Evolutionary conservation across 805 yeast genomes (phyloP).

Genomic region (Spathaspora girioi): DNA sequence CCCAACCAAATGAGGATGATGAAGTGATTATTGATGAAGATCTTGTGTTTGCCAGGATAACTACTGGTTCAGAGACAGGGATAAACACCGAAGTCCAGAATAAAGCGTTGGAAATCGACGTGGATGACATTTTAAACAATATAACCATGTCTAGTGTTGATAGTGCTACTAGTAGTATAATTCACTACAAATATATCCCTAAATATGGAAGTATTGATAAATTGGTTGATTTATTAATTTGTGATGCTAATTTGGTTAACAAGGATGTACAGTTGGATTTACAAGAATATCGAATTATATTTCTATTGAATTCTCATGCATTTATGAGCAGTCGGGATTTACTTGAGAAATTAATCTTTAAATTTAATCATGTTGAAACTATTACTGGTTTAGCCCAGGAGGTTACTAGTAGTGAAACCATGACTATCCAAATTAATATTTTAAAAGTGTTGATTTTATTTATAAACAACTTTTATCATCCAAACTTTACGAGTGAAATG

Average conservation of each 20-base stretch:
- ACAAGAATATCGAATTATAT: slow-evolving; percentile 39
- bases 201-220: slow-evolving; percentile 64
- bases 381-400: slow-evolving; percentile 24
- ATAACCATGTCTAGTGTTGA: too few relatives aligned
- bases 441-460: slow-evolving; percentile 71
- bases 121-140: too few relatives aligned
- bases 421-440: slow-evolving; percentile 78
- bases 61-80: neutral
- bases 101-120: neutral
- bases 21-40: slow-evolving; percentile 16
- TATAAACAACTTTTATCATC: slow-evolving; percentile 60
- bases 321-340: slow-evolving; percentile 38
- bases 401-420: slow-evolving; percentile 57
- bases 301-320: slow-evolving; percentile 38
- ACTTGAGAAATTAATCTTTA: slow-evolving; percentile 36
- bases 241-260: slow-evolving; percentile 61
- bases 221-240: slow-evolving; percentile 73
- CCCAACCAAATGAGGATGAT: slow-evolving; percentile 17
- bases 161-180: too few relatives aligned
- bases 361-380: slow-evolving; percentile 41
- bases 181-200: slow-evolving; percentile 23
- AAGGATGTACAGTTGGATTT: slow-evolving; percentile 31
- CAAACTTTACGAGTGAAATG: slow-evolving; percentile 70
- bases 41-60: slow-evolving; percentile 23
- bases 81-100: too few relatives aligned